Percentiles rank a stretch among this genome's conserved stretches.
phyloP scores from a whole-genome alignment of 768 basidiomycete genomes.

The Trametes elegans region DNA sequence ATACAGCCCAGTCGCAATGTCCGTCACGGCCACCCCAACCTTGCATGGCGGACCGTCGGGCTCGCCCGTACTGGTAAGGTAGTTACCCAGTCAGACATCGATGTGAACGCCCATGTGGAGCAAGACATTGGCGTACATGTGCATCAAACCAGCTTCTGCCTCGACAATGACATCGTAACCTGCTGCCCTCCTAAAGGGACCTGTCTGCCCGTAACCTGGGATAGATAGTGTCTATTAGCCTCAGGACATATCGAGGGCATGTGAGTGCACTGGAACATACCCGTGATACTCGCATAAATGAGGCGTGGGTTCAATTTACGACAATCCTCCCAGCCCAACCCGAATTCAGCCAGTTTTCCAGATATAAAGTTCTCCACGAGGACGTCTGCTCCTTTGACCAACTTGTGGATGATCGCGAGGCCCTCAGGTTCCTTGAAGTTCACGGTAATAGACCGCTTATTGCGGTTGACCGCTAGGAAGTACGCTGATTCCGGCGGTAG shows the following conservation, averaged over 20 bases:
- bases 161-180: constrained; percentile 81
- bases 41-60: constrained; percentile 83
- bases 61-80: constrained; percentile 72
- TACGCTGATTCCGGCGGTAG: constrained; percentile 91
- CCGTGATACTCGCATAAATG: constrained; percentile 88
- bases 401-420: constrained; percentile 65
- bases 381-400: constrained; percentile 76
- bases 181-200: constrained; percentile 78
- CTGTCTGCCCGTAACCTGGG: constrained; percentile 81
- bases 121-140: constrained; percentile 58
- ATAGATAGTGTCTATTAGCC: background rate
- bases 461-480: constrained; percentile 85
- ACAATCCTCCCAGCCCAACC: constrained; percentile 85
- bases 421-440: constrained; percentile 84
- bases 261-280: constrained; percentile 38
- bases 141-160: constrained; percentile 92
- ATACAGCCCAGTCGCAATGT: constrained; percentile 85
- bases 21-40: constrained; percentile 94
- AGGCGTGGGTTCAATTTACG: constrained; percentile 71
- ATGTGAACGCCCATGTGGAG: constrained; percentile 17
- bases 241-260: constrained; percentile 22
- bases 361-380: constrained; percentile 88
- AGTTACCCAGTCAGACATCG: background rate
- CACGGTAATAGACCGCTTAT: constrained; percentile 86
- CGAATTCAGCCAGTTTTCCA: constrained; percentile 82